Evolutionary conservation across 805 yeast genomes (phyloP).

Genomic region (Kodamaea lidongshanica): DNA sequence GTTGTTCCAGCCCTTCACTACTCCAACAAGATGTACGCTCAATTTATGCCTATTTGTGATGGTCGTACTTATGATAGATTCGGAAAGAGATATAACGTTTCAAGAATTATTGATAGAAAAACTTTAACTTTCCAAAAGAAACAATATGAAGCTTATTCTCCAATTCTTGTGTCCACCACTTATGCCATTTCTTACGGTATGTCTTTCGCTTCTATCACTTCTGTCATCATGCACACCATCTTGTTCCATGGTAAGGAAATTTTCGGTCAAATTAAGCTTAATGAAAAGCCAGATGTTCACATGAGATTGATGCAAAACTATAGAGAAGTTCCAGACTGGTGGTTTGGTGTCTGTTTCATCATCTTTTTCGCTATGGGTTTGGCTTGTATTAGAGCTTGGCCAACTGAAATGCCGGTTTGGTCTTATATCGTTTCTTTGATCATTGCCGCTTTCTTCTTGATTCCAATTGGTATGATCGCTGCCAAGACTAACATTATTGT

Average conservation of each 20-base stretch:
- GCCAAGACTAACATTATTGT: slow-evolving; percentile 33
- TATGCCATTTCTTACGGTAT: slow-evolving; percentile 17
- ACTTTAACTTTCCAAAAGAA: slow-evolving; percentile 12
- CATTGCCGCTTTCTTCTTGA: slow-evolving; percentile 32
- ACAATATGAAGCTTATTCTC: slow-evolving; percentile 15
- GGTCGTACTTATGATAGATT: slow-evolving; percentile 17
- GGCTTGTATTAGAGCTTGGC: slow-evolving; percentile 29
- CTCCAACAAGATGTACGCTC: slow-evolving; percentile 18
- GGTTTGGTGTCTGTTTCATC: slow-evolving; percentile 21
- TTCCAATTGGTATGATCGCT: slow-evolving; percentile 36
- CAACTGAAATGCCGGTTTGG: slow-evolving; percentile 40
- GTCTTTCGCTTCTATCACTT: slow-evolving; percentile 17
- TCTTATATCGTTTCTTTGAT: slow-evolving; percentile 31
- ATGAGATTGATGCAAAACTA: slow-evolving; percentile 16
- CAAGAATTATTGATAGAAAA: slow-evolving; percentile 13
- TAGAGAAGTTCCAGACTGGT: slow-evolving; percentile 18
- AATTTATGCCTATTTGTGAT: slow-evolving; percentile 18
- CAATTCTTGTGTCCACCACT: slow-evolving; percentile 16
- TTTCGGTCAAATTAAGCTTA: slow-evolving; percentile 9
- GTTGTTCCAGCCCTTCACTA: slow-evolving; percentile 15
- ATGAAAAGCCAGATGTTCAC: slow-evolving; percentile 17
- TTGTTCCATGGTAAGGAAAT: slow-evolving; percentile 18
- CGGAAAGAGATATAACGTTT: slow-evolving; percentile 14
- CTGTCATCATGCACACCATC: slow-evolving; percentile 15
- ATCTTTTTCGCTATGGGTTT: slow-evolving; percentile 13